Evolutionary conservation across 805 yeast genomes (phyloP).

Genomic region (Candida arabinofermentans): DNA sequence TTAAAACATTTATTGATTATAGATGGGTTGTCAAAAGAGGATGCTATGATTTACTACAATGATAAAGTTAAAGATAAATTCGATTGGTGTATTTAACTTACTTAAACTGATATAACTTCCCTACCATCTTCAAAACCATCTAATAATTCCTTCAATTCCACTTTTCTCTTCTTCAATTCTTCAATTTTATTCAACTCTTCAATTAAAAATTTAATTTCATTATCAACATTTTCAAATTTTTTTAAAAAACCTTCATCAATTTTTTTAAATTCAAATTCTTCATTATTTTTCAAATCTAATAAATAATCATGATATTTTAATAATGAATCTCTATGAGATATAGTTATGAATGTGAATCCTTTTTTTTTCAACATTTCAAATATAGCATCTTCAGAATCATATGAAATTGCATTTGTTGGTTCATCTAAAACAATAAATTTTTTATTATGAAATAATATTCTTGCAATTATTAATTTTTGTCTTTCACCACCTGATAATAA

Average conservation of each 20-base stretch:
- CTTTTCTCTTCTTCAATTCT: conserved; percentile 55
- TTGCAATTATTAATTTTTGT: conserved; percentile 85
- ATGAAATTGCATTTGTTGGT: conserved; percentile 89
- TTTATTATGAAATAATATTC: conserved; percentile 77
- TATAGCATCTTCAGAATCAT: conserved; percentile 83
- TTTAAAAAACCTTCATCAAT: conserved; percentile 25
- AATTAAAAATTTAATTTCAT: conserved; percentile 68
- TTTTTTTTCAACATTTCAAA: conserved; percentile 70
- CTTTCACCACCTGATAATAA: conserved; percentile 96
- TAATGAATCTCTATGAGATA: conserved; percentile 78
- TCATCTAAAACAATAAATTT: conserved; percentile 83
- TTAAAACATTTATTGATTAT: conserved; percentile 20
- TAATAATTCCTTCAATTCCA: conserved; percentile 49
- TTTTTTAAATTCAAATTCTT: conserved; percentile 45
- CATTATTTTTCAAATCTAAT: conserved; percentile 59
- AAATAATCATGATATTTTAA: conserved; percentile 80
- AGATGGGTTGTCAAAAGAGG: conserved; percentile 28
- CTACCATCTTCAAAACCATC: conserved; percentile 35
- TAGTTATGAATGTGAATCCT: conserved; percentile 73
- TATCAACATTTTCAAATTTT: conserved; percentile 60
- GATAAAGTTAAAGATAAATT: conserved; percentile 15
- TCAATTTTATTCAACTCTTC: conserved; percentile 56
- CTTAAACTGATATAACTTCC: too few species aligned
- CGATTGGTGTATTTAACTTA: conserved; percentile 15
- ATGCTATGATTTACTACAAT: conserved; percentile 21